Conservation (phyloP, 176 grass and related monocot species). For the Oryza nivara region DNA sequence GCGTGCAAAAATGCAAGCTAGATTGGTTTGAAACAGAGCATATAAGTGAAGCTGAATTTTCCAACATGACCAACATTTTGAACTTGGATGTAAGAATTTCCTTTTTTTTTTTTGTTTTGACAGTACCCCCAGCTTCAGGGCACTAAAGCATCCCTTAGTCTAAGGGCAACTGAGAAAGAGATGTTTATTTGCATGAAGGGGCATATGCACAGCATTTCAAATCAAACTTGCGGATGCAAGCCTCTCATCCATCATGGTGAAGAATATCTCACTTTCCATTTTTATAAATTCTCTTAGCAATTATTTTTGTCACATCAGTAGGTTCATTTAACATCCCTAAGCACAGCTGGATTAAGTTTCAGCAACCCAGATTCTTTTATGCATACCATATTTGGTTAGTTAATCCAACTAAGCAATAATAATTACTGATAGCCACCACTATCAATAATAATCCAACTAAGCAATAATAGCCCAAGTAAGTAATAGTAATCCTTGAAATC, state of each 20-base stretch:
- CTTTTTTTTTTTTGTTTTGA: constrained; percentile 17
- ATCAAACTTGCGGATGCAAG: constrained; percentile 2
- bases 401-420: constrained; percentile 5
- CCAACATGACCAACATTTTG: constrained; percentile 14
- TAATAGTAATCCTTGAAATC: too few relatives aligned
- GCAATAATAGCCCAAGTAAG: too few relatives aligned
- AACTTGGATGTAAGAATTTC: neutral
- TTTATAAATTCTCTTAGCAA: neutral
- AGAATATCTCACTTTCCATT: constrained; percentile 13
- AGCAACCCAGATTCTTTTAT: neutral
- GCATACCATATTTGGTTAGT: neutral
- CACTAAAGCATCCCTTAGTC: constrained; percentile 37
- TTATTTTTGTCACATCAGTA: constrained; percentile 18
- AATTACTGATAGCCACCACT: neutral
- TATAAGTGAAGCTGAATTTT: constrained; percentile 29
- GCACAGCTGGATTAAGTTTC: constrained; percentile 16
- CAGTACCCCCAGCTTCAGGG: constrained; percentile 48
- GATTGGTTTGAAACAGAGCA: constrained; percentile 31
- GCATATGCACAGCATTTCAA: neutral
- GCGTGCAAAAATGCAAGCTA: constrained; percentile 1
- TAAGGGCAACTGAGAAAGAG: constrained; percentile 52
- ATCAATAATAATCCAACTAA: too few relatives aligned
- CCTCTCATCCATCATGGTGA: constrained; percentile 38
- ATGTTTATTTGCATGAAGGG: constrained; percentile 29
- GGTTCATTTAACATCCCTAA: constrained; percentile 25